A percentile compares a stretch with the other conserved stretches of the same genome.
Evolutionary conservation across 75 land plant species (phyloP).

Genomic region (Pinus albicaulis): DNA sequence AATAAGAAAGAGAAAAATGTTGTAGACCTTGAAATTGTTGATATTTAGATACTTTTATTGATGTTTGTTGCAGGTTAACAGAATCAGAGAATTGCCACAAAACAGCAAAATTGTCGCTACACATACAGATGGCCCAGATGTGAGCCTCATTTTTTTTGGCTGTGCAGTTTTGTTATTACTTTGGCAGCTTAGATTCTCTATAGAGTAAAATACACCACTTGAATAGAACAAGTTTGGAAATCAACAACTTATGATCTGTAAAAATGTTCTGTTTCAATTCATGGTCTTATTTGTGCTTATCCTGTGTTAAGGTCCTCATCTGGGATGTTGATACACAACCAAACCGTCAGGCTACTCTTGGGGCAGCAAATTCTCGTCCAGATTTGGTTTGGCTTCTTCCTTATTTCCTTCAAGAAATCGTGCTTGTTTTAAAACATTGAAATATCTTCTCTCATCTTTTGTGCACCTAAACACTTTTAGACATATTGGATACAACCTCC

Average conservation of each 20-base stretch:
- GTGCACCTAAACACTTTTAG: background rate
- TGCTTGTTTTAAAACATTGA: background rate
- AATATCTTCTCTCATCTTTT: background rate
- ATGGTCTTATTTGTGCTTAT: background rate
- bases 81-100: conserved; percentile 97
- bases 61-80: conserved; percentile 66
- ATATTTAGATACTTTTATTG: background rate
- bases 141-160: conserved; percentile 12
- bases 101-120: conserved; percentile 91
- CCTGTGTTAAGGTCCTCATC: conserved; percentile 64
- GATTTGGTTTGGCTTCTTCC: conserved; percentile 65
- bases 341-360: conserved; percentile 86
- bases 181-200: background rate
- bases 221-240: background rate
- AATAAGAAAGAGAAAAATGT: background rate
- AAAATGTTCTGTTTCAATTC: background rate
- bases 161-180: background rate
- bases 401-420: background rate
- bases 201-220: background rate
- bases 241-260: background rate
- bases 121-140: conserved; percentile 97
- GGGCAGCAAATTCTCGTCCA: conserved; percentile 81
- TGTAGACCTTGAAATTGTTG: conserved; percentile 1
- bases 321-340: conserved; percentile 99
- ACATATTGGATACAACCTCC: background rate